Evolutionary conservation across 1,284 basidiomycete genomes (phyloP), one percentile per base, ranked within the genome.

Genomic region (Anthracocystis setariae): DNA sequence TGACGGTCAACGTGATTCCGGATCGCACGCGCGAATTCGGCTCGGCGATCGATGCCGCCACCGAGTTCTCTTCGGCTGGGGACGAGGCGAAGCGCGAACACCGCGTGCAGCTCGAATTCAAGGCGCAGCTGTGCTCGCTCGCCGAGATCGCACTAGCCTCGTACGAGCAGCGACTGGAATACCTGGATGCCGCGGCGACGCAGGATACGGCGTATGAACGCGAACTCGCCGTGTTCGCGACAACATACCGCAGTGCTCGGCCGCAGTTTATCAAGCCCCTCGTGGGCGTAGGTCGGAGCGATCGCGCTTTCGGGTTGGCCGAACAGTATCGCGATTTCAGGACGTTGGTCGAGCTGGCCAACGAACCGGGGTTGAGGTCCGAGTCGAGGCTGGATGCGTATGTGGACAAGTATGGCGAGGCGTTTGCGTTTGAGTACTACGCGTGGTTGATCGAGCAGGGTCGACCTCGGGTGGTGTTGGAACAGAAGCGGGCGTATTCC

Each of bases 351-450:
- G 88, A 90, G 40, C 86, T 97, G 5, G 93, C 91, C 83, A 88
- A 92, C 80, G 87, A 88, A 78, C 57, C 81, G 63, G 13, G 24
- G 4, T 79, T 40, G 69, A 33, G 37, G 2, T 61, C 83, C 1
- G 51, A 73, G 1, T 77, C 78, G 1, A 74, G 83, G 20, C 73
- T 85, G 12, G 82, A 90, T 74, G 82, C 83, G 3, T 98, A 95
- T 83, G 88, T 97, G 53, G 88, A 91, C 48, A 87, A 86, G 68
- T 97, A 92, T 84, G 88, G 90, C 50, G 88, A 92, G 43, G 88
- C 88, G 23, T 99, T 98, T 77, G 91, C 94, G 0, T 90, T 88
- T 23, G 90, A 93, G 78, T 86, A 98, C 32, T 97, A 93, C 82
- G 87, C 89, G 69, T 97, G 84, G 83, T 87, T 86, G 74, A 83